phyloP scores from a whole-genome alignment of 2,329 filamentous ascomycete species.

The Verticillium klebahnii region DNA sequence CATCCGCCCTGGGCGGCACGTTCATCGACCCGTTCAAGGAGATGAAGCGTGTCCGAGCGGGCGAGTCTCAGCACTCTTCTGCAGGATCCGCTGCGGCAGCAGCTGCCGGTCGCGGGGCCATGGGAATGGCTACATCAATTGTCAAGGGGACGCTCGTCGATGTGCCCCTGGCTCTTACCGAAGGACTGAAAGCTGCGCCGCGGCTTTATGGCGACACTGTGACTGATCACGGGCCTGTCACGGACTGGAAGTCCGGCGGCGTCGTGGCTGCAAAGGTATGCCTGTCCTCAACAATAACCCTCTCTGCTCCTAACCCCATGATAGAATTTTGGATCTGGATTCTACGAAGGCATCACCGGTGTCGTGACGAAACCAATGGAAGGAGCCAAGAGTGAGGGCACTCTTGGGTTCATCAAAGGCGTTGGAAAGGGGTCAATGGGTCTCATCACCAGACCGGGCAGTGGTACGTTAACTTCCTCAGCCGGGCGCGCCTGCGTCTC shows the following conservation, averaged over 20 bases:
- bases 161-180: slow-evolving; percentile 27
- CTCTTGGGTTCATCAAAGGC: slow-evolving; percentile 24
- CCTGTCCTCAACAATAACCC: too few relatives aligned
- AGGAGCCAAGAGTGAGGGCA: slow-evolving; percentile 24
- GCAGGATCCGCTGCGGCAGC: slow-evolving; percentile 4
- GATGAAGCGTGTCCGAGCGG: slow-evolving; percentile 2
- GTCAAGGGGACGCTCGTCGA: slow-evolving; percentile 28
- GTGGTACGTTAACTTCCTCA: slow-evolving; percentile 14
- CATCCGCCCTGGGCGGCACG: slow-evolving; percentile 9
- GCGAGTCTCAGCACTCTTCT: neutral
- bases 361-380: slow-evolving; percentile 23
- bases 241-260: slow-evolving; percentile 25
- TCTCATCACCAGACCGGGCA: slow-evolving; percentile 15
- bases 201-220: slow-evolving; percentile 29
- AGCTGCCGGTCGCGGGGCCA: slow-evolving; percentile 5
- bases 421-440: slow-evolving; percentile 25
- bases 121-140: slow-evolving; percentile 17
- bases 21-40: slow-evolving; percentile 12
- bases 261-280: slow-evolving; percentile 21
- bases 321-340: slow-evolving; percentile 16
- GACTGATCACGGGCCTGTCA: slow-evolving; percentile 23
- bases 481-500: too few relatives aligned
- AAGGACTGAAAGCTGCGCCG: slow-evolving; percentile 28
- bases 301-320: too few relatives aligned
- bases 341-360: slow-evolving; percentile 24